phyloP scores from a whole-genome alignment of 2,329 filamentous ascomycete genomes.

The Colletotrichum godetiae region DNA sequence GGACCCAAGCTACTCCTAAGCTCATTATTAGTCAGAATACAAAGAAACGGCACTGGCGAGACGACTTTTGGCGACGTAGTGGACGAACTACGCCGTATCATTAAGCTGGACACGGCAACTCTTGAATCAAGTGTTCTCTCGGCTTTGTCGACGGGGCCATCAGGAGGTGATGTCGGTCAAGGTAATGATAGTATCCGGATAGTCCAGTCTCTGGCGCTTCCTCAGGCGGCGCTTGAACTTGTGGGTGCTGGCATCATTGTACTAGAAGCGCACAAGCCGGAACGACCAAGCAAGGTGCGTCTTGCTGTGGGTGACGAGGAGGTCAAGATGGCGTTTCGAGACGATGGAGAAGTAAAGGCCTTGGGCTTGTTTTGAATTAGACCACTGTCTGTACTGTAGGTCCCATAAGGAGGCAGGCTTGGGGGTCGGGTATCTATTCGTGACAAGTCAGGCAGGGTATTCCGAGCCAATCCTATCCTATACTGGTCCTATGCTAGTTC shows the following conservation, averaged over 20 bases:
- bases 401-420: background rate
- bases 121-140: background rate
- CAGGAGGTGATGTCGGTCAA: slow-evolving; percentile 19
- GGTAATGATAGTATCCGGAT: slow-evolving; percentile 16
- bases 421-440: slow-evolving; percentile 25
- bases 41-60: slow-evolving; percentile 87
- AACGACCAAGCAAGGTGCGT: slow-evolving; percentile 87
- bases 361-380: slow-evolving; percentile 71
- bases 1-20: slow-evolving; percentile 87
- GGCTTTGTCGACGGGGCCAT: background rate
- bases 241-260: slow-evolving; percentile 90
- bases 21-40: slow-evolving; percentile 80
- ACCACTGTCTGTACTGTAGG: background rate
- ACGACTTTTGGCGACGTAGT: slow-evolving; percentile 89
- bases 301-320: slow-evolving; percentile 92
- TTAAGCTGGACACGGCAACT: slow-evolving; percentile 44
- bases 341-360: slow-evolving; percentile 87
- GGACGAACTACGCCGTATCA: slow-evolving; percentile 83
- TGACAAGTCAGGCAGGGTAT: background rate
- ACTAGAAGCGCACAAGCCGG: slow-evolving; percentile 82
- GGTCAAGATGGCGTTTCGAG: slow-evolving; percentile 85
- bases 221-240: slow-evolving; percentile 82
- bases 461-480: background rate
- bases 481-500: slow-evolving; percentile 58
- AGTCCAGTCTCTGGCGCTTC: slow-evolving; percentile 53